phyloP scores from a whole-genome alignment of 2,329 filamentous ascomycete genomes.

The Didymella sp. region DNA sequence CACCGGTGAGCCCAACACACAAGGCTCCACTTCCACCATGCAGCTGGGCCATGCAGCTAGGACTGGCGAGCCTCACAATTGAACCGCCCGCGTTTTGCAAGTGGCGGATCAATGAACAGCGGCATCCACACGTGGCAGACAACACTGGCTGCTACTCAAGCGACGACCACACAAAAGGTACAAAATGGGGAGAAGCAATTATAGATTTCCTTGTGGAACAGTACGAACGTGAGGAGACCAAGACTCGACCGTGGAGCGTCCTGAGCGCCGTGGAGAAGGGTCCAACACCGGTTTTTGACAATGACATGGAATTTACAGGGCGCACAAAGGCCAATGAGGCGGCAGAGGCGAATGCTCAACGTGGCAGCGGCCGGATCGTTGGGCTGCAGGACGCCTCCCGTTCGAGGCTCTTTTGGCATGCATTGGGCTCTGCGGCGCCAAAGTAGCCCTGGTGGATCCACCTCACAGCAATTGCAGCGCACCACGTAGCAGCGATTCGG shows the following conservation, averaged over 20 bases:
- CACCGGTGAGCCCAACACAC: background rate
- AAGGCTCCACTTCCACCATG: background rate
- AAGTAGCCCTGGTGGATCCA: slow-evolving; percentile 8
- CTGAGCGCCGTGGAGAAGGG: slow-evolving; percentile 15
- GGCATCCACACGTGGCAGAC: slow-evolving; percentile 30
- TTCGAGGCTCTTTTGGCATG: slow-evolving; percentile 25
- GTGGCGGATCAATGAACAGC: slow-evolving; percentile 7
- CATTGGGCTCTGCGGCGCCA: slow-evolving; percentile 25
- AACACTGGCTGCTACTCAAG: slow-evolving; percentile 2
- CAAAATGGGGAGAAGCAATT: slow-evolving; percentile 6
- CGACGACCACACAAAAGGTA: slow-evolving; percentile 9
- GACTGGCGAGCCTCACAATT: slow-evolving; percentile 5
- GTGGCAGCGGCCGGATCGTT: slow-evolving; percentile 21
- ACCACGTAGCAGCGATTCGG: slow-evolving; percentile 27
- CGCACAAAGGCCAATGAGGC: slow-evolving; percentile 3
- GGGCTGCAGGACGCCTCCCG: slow-evolving; percentile 29
- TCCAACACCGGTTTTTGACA: slow-evolving; percentile 5
- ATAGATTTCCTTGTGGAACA: slow-evolving; percentile 8
- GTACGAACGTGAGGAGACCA: slow-evolving; percentile 14
- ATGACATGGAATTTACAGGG: slow-evolving; percentile 5
- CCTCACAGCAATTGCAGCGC: slow-evolving; percentile 22
- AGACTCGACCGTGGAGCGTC: slow-evolving; percentile 14
- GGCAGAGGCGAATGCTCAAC: background rate
- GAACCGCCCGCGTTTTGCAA: background rate
- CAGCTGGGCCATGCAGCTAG: background rate